Evolutionary conservation across 352 stramenopile genomes (phyloP), one percentile per base, ranked within the genome.

Genomic region (Pythium volutum): DNA sequence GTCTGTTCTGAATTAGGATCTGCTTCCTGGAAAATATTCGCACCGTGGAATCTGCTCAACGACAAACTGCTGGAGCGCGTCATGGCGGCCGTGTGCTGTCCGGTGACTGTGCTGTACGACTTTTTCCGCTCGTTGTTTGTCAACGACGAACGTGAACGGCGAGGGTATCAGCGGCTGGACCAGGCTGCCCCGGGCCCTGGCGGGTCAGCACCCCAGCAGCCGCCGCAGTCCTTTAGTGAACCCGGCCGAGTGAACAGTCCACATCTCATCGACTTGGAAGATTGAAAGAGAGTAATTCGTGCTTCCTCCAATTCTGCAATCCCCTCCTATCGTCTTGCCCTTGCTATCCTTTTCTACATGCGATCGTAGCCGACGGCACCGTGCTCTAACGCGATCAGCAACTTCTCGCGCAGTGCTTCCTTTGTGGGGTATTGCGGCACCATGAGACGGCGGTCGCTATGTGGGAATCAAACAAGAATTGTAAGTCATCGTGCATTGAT

Each of bases 41-140:
- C 36, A 2, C 62, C 73, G 20, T 88, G 76, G 77, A 62, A 67
- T 25, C 34, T 62, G 4, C 23, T 62, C 46, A 67, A 56, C 31
- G 43, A n/a, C 1, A 26, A 53, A 14, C 16, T 62, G 4, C 47
- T 84, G 3, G 62, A 83, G 15, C 62, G 68, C 20, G 74, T 59
- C 34, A 73, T 73, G 34, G 52, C 74, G 58, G 63, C 90, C 23
- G n/a, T 92, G n/a, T 90, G 79, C 67, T 89, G 73, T 68, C 81
- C 84, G 6, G 74, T 85, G 41, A 84, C 57, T 25, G 67, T 91
- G 20, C 8, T 91, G 22, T 79, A 70, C 58, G 80, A 87, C 56
- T 93, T 93, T 48, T 77, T 91, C 42, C 70, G 72, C 27, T 91
- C 81, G 11, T 59, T 93, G 26, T 87, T 93, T 47, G 70, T 67